Evolutionary conservation across 2,329 filamentous ascomycete genomes (phyloP).

Genomic region (Alternaria sp.): DNA sequence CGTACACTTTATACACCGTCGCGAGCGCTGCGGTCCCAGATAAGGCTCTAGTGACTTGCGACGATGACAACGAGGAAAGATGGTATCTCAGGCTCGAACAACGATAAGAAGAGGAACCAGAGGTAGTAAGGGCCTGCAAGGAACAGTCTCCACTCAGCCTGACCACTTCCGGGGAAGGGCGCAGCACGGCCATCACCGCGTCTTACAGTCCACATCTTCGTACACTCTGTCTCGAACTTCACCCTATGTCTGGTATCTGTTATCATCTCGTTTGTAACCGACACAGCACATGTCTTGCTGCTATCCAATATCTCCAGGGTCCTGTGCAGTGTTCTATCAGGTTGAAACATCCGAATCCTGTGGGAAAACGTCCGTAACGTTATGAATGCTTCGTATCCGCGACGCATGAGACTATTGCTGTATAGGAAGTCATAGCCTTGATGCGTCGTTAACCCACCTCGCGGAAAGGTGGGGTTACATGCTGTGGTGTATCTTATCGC

Average conservation of each 20-base stretch:
- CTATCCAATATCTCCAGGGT: neutral
- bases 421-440: neutral
- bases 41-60: neutral
- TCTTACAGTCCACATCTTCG: neutral
- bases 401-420: neutral
- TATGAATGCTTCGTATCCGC: neutral
- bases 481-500: slow-evolving; percentile 1
- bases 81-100: neutral
- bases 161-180: neutral
- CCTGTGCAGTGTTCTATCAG: neutral
- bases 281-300: neutral
- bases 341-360: neutral
- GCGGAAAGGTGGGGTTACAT: neutral
- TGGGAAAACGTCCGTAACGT: neutral
- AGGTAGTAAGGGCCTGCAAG: neutral
- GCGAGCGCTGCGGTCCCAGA: neutral
- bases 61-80: neutral
- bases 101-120: neutral
- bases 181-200: neutral
- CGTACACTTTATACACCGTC: neutral
- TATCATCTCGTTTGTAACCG: neutral
- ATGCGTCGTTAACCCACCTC: neutral
- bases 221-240: neutral
- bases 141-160: neutral
- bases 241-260: neutral